These are phyloP conservation scores for Hyaloscypha variabilis DNA, from an alignment of 495 filamentous ascomycete species.

Conservation along the genomic window DNA sequence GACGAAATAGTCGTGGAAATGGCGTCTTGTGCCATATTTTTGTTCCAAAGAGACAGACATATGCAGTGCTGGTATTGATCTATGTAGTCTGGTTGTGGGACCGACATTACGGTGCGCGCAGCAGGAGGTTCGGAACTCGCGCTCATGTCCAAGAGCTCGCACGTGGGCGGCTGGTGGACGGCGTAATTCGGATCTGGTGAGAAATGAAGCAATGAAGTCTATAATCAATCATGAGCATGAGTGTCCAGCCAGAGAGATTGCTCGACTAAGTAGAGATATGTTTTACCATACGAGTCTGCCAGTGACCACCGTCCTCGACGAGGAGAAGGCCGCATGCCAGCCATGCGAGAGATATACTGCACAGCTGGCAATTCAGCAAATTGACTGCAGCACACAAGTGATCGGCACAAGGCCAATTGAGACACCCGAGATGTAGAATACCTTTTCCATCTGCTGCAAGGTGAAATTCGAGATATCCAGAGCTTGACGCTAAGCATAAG, in stretches of 20 bases:
- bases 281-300: conserved; percentile 32
- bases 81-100: not conserved
- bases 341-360: conserved; percentile 10
- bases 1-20: conserved; percentile 96
- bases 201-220: conserved; percentile 30
- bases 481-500: not conserved
- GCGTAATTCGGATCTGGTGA: conserved; percentile 13
- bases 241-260: no score
- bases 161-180: not conserved
- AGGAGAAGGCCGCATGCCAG: conserved; percentile 5
- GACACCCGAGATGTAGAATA: not conserved
- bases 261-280: no score
- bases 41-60: not conserved
- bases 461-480: not conserved
- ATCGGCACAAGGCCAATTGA: conserved; percentile 25
- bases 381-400: not conserved
- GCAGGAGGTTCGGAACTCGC: not conserved
- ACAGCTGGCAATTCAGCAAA: not conserved
- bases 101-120: not conserved
- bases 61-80: not conserved
- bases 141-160: not conserved
- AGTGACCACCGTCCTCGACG: conserved; percentile 24
- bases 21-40: conserved; percentile 42
- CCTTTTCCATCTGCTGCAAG: conserved; percentile 19
- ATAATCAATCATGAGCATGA: not conserved